Percentiles rank a stretch among this genome's conserved stretches.
These are phyloP conservation scores for Fusarium sterilihyphosum DNA, from an alignment of 2,329 filamentous ascomycete species.

Conservation along the genomic window DNA sequence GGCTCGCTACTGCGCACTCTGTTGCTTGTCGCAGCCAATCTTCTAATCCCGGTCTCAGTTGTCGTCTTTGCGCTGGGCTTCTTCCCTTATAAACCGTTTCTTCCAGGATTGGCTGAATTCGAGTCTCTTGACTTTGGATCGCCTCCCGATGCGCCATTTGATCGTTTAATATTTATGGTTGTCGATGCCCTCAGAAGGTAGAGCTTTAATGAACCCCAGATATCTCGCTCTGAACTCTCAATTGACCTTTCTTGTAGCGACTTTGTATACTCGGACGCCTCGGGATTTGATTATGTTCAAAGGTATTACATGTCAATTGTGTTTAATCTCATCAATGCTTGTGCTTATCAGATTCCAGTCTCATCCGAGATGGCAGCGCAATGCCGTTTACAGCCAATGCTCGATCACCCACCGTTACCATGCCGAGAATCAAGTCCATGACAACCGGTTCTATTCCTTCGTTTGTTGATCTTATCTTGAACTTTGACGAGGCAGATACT, in stretches of 20 bases:
- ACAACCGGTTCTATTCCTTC: slow-evolving; percentile 98
- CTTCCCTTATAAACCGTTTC: slow-evolving; percentile 96
- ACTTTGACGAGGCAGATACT: slow-evolving; percentile 94
- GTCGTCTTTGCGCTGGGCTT: slow-evolving; percentile 87
- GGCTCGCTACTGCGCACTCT: slow-evolving; percentile 47
- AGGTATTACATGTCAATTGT: slow-evolving; percentile 62
- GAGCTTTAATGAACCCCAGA: background rate
- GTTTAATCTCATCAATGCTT: background rate
- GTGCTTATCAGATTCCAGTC: slow-evolving; percentile 58
- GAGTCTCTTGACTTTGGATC: slow-evolving; percentile 63
- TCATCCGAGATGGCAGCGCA: slow-evolving; percentile 85
- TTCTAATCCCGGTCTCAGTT: slow-evolving; percentile 79
- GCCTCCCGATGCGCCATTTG: slow-evolving; percentile 76
- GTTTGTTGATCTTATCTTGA: slow-evolving; percentile 95
- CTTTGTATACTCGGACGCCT: slow-evolving; percentile 85
- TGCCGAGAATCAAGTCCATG: slow-evolving; percentile 97
- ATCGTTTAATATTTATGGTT: slow-evolving; percentile 96
- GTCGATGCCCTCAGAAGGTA: slow-evolving; percentile 93
- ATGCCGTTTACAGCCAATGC: slow-evolving; percentile 96
- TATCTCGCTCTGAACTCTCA: slow-evolving; percentile 29
- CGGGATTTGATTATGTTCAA: slow-evolving; percentile 89
- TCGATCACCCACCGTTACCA: slow-evolving; percentile 96
- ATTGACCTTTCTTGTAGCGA: slow-evolving; percentile 66
- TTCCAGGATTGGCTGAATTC: slow-evolving; percentile 83
- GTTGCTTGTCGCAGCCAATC: slow-evolving; percentile 74